Conservation (phyloP, 75 land plant genomes). For the Picea glauca region DNA sequence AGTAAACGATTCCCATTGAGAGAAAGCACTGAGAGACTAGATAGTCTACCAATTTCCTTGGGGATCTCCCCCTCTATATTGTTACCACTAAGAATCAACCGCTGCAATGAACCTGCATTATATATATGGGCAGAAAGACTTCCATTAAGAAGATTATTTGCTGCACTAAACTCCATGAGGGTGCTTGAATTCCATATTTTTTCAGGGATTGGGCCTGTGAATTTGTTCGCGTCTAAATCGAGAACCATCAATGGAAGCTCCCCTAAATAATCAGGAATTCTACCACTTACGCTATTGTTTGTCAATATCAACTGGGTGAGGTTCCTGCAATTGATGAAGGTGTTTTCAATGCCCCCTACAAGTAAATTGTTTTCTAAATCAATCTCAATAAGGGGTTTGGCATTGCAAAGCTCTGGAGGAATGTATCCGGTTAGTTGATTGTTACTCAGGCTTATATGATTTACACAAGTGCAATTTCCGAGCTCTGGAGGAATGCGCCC, state of each 20-base stretch:
- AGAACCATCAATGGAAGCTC: constrained; percentile 19
- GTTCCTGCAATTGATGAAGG: constrained; percentile 20
- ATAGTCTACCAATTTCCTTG: constrained; percentile 15
- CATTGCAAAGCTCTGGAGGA: constrained; percentile 33
- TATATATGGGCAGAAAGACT: constrained; percentile 11
- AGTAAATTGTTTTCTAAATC: constrained; percentile 22
- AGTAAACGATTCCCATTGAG: constrained; percentile 13
- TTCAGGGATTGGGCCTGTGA: constrained; percentile 34
- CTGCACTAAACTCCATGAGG: constrained; percentile 11
- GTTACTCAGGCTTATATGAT: constrained; percentile 14
- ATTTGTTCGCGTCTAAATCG: constrained; percentile 27
- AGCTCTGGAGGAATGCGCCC: constrained; percentile 34
- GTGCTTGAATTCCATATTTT: constrained; percentile 18
- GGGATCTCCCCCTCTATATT: constrained; percentile 27
- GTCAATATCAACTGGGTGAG: constrained; percentile 20
- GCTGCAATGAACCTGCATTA: constrained; percentile 11
- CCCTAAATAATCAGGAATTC: constrained; percentile 24
- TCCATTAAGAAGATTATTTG: constrained; percentile 16
- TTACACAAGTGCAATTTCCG: constrained; percentile 21
- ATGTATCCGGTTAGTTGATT: constrained; percentile 24
- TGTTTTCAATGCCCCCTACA: constrained; percentile 22
- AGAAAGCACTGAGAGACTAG: constrained; percentile 10
- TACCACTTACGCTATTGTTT: constrained; percentile 18
- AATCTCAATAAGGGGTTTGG: constrained; percentile 10
- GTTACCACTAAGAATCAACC: constrained; percentile 15